Evolutionary conservation across 345 rosid genomes (phyloP).

Genomic region (Cardiospermum halicacabum): DNA sequence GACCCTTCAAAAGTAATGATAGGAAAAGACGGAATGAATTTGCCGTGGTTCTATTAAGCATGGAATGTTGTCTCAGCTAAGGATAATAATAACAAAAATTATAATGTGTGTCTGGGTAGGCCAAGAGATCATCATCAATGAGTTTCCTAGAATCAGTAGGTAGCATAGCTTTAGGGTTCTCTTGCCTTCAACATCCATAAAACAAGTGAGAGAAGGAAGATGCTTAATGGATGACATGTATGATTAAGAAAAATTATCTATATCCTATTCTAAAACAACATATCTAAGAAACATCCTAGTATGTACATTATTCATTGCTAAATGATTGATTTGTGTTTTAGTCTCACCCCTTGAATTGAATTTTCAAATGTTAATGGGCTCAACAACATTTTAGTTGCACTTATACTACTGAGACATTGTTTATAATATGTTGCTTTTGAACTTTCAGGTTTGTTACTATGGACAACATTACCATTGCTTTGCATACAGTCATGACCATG

Average conservation of each 20-base stretch:
- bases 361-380: neutral
- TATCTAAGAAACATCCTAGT: no score
- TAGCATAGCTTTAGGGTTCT: neutral
- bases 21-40: no score
- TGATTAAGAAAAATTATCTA: no score
- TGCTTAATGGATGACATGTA: neutral
- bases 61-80: neutral
- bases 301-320: no score
- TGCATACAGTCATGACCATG: conserved; percentile 70
- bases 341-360: neutral
- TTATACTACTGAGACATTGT: neutral
- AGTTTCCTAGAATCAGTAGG: neutral
- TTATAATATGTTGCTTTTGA: conserved; percentile 17
- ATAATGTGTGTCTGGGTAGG: neutral
- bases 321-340: neutral
- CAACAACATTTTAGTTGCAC: neutral
- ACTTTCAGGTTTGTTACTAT: conserved; percentile 84
- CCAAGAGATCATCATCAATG: neutral
- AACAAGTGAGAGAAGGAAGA: neutral
- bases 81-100: neutral
- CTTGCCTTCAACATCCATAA: neutral
- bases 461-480: conserved; percentile 99
- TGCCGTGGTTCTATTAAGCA: neutral
- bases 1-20: no score
- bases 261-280: no score